Evolutionary conservation across 1,284 basidiomycete genomes (phyloP).

Genomic region (Hypsizygus ulmarius): DNA sequence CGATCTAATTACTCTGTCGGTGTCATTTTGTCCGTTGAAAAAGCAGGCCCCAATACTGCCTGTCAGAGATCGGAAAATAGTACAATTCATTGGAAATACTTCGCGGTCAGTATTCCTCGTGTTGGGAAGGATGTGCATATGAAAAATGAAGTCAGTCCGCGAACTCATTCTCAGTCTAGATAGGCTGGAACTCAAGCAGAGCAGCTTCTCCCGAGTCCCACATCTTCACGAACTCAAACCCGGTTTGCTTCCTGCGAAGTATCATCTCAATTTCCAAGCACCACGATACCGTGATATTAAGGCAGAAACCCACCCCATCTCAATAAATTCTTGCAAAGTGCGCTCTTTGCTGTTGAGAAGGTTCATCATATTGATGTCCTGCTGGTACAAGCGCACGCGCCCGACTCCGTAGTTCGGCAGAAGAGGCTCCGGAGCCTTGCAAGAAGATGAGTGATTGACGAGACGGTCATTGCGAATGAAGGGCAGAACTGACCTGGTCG

Average conservation of each 20-base stretch:
- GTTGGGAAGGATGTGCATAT: too few species aligned
- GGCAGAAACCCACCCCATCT: conserved; percentile 1
- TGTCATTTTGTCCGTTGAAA: too few species aligned
- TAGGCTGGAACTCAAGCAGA: conserved; percentile 1
- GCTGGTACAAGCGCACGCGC: conserved; percentile 29
- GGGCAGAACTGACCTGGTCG: too few species aligned
- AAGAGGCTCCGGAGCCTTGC: conserved; percentile 34
- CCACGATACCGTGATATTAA: too few species aligned
- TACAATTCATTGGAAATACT: too few species aligned
- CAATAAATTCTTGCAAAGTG: conserved; percentile 19
- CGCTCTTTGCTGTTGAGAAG: conserved; percentile 32
- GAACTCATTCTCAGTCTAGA: not conserved
- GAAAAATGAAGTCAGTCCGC: too few species aligned
- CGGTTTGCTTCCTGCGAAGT: not conserved
- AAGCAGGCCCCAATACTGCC: too few species aligned
- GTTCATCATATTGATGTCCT: conserved; percentile 34
- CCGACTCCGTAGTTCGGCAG: conserved; percentile 37
- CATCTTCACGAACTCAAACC: conserved; percentile 11
- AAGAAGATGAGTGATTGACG: not conserved
- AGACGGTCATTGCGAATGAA: too few species aligned
- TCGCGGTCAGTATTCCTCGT: too few species aligned
- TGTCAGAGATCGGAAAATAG: too few species aligned
- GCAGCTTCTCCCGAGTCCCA: conserved; percentile 9
- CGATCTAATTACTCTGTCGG: too few species aligned
- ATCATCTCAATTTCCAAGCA: too few species aligned